A percentile compares a stretch with the other conserved stretches of the same genome.
Conservation (phyloP, 129 eudicot species). For the Deinandra increscens region DNA sequence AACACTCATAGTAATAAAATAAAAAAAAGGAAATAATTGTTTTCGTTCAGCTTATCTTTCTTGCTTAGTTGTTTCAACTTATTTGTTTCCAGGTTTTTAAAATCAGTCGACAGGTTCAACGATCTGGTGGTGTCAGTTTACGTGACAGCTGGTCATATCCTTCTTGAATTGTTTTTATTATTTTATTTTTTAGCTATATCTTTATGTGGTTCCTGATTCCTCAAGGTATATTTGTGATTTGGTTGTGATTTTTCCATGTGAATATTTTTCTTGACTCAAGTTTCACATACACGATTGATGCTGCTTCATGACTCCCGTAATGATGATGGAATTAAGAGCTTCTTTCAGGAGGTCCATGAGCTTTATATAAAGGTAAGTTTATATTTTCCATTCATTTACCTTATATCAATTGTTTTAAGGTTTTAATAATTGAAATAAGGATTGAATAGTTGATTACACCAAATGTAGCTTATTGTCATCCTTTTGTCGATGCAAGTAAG, state of each 20-base stretch:
- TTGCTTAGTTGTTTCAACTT: not conserved
- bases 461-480: not conserved
- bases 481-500: not conserved
- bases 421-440: not conserved
- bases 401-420: not conserved
- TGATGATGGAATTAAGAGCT: constrained; percentile 96
- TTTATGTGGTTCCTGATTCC: not conserved
- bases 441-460: not conserved
- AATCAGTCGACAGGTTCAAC: constrained; percentile 87
- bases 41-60: not conserved
- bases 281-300: constrained; percentile 87
- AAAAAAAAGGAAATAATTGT: not conserved
- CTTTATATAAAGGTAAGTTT: constrained; percentile 78
- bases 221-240: not conserved
- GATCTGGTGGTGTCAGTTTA: constrained; percentile 97
- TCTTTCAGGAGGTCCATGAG: constrained; percentile 99
- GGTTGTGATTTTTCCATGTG: not conserved
- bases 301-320: constrained; percentile 98
- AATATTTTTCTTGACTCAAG: constrained; percentile 45
- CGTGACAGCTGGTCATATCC: constrained; percentile 99
- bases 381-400: not conserved
- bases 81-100: constrained; percentile 66
- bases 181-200: not conserved
- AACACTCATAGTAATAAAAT: not conserved
- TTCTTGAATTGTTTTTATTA: constrained; percentile 32